Percentiles rank a stretch among this genome's conserved stretches.
Evolutionary conservation across 164 flowering plant species (phyloP).

Genomic region (Umbilicus rupestris): DNA sequence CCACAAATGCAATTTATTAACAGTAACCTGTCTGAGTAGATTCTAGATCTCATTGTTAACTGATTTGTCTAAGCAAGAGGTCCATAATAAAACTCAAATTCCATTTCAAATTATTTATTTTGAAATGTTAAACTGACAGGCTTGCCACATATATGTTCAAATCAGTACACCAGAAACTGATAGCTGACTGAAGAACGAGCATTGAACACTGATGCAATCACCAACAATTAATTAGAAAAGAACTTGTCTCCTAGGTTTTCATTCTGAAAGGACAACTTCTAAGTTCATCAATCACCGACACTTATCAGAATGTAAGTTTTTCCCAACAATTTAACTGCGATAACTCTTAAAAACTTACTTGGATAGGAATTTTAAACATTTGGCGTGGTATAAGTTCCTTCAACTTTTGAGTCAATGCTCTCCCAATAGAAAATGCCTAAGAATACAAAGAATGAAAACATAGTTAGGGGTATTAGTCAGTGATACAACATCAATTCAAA

Average conservation of each 20-base stretch:
- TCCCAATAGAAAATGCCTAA: constrained; percentile 87
- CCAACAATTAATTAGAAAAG: background rate
- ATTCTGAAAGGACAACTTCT: background rate
- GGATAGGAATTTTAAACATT: constrained; percentile 98
- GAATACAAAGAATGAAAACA: background rate
- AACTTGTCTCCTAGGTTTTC: background rate
- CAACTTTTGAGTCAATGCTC: constrained; percentile 86
- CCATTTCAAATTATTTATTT: too few species aligned
- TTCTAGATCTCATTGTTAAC: too few species aligned
- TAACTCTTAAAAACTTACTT: constrained; percentile 36
- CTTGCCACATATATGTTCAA: too few species aligned
- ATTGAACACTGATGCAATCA: background rate
- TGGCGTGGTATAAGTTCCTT: constrained; percentile 98
- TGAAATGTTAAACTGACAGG: too few species aligned
- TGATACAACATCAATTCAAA: background rate
- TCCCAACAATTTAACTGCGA: background rate
- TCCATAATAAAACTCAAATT: too few species aligned
- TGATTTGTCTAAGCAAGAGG: too few species aligned
- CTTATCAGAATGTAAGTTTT: background rate
- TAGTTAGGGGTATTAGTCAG: background rate
- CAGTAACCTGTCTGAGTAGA: background rate
- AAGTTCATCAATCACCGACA: background rate
- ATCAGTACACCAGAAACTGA: too few species aligned
- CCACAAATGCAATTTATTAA: background rate
- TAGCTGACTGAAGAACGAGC: too few species aligned